These are phyloP conservation scores for Cymbopogon flexuosus DNA, from an alignment of 202 grass and related monocot species.

Conservation along the genomic window DNA sequence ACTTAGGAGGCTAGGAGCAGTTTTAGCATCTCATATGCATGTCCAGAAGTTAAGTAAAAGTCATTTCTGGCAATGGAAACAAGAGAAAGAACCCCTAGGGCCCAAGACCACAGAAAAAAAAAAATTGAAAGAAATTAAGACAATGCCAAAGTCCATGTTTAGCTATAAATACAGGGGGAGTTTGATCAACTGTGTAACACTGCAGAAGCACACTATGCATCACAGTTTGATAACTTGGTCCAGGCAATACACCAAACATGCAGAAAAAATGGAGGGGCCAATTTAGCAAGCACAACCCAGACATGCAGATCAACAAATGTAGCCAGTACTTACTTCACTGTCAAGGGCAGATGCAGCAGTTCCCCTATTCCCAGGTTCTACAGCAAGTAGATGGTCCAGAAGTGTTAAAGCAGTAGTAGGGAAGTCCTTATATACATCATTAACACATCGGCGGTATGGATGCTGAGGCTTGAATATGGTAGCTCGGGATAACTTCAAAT, in stretches of 20 bases:
- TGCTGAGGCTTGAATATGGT: constrained; percentile 84
- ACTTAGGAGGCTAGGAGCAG: background rate
- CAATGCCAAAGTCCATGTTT: background rate
- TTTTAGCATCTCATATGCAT: background rate
- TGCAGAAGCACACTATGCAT: background rate
- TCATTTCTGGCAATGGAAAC: background rate
- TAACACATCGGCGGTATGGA: constrained; percentile 53
- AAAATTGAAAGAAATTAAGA: background rate
- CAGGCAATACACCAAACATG: constrained; percentile 21
- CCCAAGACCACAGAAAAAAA: background rate
- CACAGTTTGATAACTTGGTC: constrained; percentile 1
- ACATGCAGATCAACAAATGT: constrained; percentile 5
- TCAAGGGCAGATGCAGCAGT: constrained; percentile 74
- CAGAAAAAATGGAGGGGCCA: constrained; percentile 30
- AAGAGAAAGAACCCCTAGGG: background rate
- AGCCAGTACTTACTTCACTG: constrained; percentile 66
- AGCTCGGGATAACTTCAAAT: constrained; percentile 58
- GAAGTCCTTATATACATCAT: constrained; percentile 71
- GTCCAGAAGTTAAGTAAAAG: background rate
- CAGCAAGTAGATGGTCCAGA: constrained; percentile 76
- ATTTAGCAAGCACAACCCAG: background rate
- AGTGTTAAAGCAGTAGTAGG: constrained; percentile 64
- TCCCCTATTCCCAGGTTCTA: constrained; percentile 81
- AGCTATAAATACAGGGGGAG: background rate
- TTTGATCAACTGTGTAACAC: background rate